phyloP scores from a whole-genome alignment of 495 filamentous ascomycete species.

The Tuber microsphaerosporum region DNA sequence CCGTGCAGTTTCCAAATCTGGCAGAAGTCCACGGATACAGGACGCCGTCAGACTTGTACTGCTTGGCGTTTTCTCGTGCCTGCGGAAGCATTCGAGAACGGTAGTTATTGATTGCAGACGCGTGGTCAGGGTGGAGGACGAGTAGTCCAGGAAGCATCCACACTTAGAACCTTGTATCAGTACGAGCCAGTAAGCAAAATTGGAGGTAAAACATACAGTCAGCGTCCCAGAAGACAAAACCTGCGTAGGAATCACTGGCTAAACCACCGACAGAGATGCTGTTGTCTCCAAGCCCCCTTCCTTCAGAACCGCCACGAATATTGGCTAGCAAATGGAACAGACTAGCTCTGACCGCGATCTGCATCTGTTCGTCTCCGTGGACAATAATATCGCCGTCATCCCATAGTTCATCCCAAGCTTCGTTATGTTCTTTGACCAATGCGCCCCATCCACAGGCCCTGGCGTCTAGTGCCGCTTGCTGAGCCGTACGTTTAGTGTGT shows the following conservation, averaged over 20 bases:
- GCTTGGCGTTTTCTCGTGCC: slow-evolving; percentile 50
- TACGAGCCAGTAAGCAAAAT: not conserved
- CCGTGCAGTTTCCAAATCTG: slow-evolving; percentile 57
- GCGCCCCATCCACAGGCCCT: slow-evolving; percentile 44
- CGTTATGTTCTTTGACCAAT: slow-evolving; percentile 45
- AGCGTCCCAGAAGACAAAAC: slow-evolving; percentile 55
- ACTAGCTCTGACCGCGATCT: slow-evolving; percentile 59
- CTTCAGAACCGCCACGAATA: slow-evolving; percentile 45
- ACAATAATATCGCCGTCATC: slow-evolving; percentile 57
- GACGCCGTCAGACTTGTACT: slow-evolving; percentile 46
- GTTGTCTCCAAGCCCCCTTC: slow-evolving; percentile 48
- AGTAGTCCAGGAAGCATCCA: slow-evolving; percentile 56
- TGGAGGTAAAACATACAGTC: slow-evolving; percentile 40
- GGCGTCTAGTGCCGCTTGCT: slow-evolving; percentile 44
- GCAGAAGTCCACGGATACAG: slow-evolving; percentile 54
- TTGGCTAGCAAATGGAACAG: slow-evolving; percentile 66
- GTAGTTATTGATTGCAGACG: slow-evolving; percentile 50
- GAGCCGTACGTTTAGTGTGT: slow-evolving; percentile 43
- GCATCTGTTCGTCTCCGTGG: slow-evolving; percentile 55
- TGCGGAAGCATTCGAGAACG: slow-evolving; percentile 47
- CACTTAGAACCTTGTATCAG: slow-evolving; percentile 39
- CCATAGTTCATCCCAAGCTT: slow-evolving; percentile 49
- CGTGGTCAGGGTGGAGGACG: slow-evolving; percentile 47
- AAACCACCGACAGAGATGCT: slow-evolving; percentile 54
- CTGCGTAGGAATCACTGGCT: slow-evolving; percentile 52